Conservation (phyloP, 108 stramenopile genomes). For the Craspedostauros australis region DNA sequence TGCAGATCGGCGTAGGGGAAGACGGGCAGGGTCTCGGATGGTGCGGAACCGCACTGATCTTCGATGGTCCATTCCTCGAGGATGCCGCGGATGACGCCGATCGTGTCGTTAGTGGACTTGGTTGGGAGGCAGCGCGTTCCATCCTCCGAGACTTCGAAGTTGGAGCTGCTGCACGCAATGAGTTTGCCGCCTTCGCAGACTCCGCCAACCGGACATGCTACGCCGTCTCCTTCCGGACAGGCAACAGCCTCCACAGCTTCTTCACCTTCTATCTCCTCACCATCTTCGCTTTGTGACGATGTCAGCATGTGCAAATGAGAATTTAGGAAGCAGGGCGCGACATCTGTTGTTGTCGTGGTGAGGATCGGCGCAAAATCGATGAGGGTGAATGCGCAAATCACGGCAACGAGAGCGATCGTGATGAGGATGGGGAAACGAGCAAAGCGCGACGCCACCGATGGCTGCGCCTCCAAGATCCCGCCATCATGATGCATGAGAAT, state of each 20-base stretch:
- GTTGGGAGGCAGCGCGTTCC: slow-evolving; percentile 1
- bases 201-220: slow-evolving; percentile 11
- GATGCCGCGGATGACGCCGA: neutral
- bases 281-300: neutral
- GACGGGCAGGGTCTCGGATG: neutral
- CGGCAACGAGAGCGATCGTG: neutral
- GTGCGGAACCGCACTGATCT: neutral
- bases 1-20: slow-evolving; percentile 9
- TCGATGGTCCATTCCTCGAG: slow-evolving; percentile 7
- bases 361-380: neutral
- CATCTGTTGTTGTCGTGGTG: neutral
- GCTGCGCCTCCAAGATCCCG: neutral
- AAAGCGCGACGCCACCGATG: neutral
- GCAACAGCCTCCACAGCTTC: no score
- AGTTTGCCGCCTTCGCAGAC: slow-evolving; percentile 14
- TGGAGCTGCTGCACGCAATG: slow-evolving; percentile 2
- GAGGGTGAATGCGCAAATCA: slow-evolving; percentile 2
- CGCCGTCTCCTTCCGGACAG: neutral
- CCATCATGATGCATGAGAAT: slow-evolving; percentile 1
- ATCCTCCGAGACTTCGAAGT: slow-evolving; percentile 5
- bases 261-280: no score
- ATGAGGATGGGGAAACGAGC: neutral
- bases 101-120: neutral
- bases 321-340: neutral
- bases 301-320: no score